Percentiles rank a stretch among this genome's conserved stretches.
phyloP scores from a whole-genome alignment of 257 asterid species.

The Coffea canephora region DNA sequence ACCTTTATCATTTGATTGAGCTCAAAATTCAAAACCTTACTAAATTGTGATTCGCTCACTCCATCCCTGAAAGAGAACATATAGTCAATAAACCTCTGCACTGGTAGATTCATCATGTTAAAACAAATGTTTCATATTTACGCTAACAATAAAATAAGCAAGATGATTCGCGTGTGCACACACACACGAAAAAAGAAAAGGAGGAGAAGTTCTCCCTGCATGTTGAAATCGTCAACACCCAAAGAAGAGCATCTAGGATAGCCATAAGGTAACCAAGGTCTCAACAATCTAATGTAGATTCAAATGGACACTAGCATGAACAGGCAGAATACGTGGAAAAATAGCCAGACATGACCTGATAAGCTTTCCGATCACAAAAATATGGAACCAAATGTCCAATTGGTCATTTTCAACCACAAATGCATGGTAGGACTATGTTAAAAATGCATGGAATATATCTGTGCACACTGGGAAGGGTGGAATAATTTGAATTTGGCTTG shows the following conservation, averaged over 20 bases:
- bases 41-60: constrained; percentile 87
- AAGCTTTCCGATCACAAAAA: background rate
- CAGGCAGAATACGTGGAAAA: background rate
- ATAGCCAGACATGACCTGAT: background rate
- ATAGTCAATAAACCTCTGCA: background rate
- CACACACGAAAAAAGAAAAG: too few species aligned
- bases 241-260: background rate
- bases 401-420: background rate
- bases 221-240: background rate
- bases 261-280: background rate
- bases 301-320: background rate
- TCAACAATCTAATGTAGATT: background rate
- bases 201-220: background rate
- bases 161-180: background rate
- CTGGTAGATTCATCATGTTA: background rate
- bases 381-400: background rate
- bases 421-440: background rate
- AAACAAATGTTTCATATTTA: background rate
- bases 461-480: too few species aligned
- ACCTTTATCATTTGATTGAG: constrained; percentile 92
- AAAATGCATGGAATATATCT: too few species aligned
- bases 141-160: background rate
- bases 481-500: too few species aligned
- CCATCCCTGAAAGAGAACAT: constrained; percentile 66
- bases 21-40: constrained; percentile 73